A percentile compares a stretch with the other conserved stretches of the same genome.
Evolutionary conservation across 179 eudicot genomes (phyloP).

Genomic region (Spergularia azorica): DNA sequence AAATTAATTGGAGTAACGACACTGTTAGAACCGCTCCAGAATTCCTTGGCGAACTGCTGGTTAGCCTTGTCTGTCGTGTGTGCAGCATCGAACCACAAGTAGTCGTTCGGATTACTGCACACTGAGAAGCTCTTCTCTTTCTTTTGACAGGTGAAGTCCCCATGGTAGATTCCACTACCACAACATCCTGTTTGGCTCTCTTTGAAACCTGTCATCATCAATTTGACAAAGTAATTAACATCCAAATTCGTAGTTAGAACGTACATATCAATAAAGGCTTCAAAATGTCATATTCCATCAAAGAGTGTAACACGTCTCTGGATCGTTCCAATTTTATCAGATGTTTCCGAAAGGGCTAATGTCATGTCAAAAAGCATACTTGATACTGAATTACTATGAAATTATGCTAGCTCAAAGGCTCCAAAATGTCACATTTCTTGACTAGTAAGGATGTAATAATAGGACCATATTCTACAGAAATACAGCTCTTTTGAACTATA

Average conservation of each 20-base stretch:
- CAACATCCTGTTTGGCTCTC: constrained; percentile 40
- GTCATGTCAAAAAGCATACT: constrained; percentile 1
- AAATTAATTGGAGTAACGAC: constrained; percentile 36
- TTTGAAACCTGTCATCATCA: constrained; percentile 29
- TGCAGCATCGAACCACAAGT: constrained; percentile 42
- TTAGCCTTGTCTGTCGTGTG: constrained; percentile 39
- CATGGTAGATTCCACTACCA: constrained; percentile 38
- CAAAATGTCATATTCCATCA: background rate
- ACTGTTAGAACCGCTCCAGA: constrained; percentile 34
- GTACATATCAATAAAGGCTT: background rate
- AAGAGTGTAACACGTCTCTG: too few species aligned
- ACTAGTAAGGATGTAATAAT: too few species aligned
- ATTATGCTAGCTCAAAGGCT: background rate
- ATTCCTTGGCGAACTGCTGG: constrained; percentile 31
- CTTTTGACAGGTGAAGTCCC: constrained; percentile 43
- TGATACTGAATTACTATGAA: background rate
- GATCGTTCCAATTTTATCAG: too few species aligned
- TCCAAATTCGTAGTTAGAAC: background rate
- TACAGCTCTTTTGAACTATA: too few species aligned
- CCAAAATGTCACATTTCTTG: constrained; percentile 3
- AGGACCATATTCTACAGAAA: too few species aligned
- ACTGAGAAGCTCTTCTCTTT: constrained; percentile 26
- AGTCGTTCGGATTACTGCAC: constrained; percentile 32
- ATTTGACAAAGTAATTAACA: background rate
- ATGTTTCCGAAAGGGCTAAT: background rate